Evolutionary conservation across 2,329 filamentous ascomycete species (phyloP), one percentile per base, ranked within the genome.

Genomic region (Amauroascus niger): DNA sequence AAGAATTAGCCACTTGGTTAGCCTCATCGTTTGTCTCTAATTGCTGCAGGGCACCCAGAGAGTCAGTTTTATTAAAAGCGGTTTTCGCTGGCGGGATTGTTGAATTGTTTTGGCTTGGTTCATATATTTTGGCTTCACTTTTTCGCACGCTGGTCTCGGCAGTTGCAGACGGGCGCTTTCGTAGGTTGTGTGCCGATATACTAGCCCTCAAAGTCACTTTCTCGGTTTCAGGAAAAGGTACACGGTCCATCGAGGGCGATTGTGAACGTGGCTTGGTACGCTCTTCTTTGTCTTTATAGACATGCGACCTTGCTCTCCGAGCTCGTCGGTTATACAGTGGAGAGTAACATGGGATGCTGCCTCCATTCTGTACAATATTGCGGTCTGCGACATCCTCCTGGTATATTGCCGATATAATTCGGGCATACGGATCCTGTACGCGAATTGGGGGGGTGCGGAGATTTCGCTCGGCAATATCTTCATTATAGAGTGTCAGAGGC

Each of bases 381-480:
- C 68, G 64, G 55, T 72, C 69, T 32, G 69, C 67, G 32, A 71
- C 69, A 59, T 73, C 69, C 53, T 72, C 70, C 53, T 71, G 69
- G 49, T 69, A 69, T 43, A 71, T 52, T 3, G 64, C 62, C 3
- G 70, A 69, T 28, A 68, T 54, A 18, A 68, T 58, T 9, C 64
- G 66, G 11, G 65, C 64, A 55, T 64, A 67, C 6, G 62, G 50
- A 16, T 58, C 57, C 26, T 39, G 41, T 5, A 30, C 20, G 8
- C n/a, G 24, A 16, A 40, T 39, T 7, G 50, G 50, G 13, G 41
- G 51, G 16, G 28, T 32, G 6, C 35, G 16, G 26, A 57, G 62
- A 49, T 73, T 73, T 22, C 70, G 67, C 55, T 73, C 70, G 4
- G 70, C 70, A 50, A 73, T 63, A 58, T 73, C 68, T 60, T 73